Evolutionary conservation across 441 rosid species (phyloP).

Genomic region (Adansonia rubrostipa): DNA sequence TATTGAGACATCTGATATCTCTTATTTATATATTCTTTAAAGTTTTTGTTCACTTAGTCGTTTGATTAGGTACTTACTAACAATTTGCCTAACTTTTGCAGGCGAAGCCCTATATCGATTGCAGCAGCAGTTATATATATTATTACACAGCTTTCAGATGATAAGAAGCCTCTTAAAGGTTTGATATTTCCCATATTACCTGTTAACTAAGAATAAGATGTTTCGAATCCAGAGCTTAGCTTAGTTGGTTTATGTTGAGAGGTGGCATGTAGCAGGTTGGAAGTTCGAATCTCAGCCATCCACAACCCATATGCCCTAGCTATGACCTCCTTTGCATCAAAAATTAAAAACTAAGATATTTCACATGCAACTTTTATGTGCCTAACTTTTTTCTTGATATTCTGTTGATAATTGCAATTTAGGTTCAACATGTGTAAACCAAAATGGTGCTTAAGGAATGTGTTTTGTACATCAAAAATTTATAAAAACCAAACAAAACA

Average conservation of each 20-base stretch:
- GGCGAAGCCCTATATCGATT: constrained; percentile 98
- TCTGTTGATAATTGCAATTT: neutral
- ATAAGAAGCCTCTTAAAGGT: constrained; percentile 95
- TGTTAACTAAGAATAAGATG: neutral
- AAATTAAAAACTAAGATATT: neutral
- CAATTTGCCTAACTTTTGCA: constrained; percentile 35
- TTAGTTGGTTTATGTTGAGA: too few species aligned
- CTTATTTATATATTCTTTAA: neutral
- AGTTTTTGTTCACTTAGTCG: neutral
- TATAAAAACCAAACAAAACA: too few species aligned
- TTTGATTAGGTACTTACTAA: neutral
- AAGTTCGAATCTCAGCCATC: too few species aligned
- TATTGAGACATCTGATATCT: neutral
- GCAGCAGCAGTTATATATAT: constrained; percentile 95
- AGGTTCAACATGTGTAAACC: neutral
- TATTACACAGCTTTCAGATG: constrained; percentile 88
- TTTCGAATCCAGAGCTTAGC: neutral
- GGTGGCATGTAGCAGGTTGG: too few species aligned
- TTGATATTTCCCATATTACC: constrained; percentile 29
- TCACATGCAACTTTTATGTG: neutral
- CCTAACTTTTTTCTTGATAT: neutral
- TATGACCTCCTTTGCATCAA: too few species aligned
- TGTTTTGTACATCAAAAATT: neutral
- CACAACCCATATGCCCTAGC: too few species aligned
- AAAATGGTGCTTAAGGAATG: constrained; percentile 14